Evolutionary conservation across 148 eudicot species (phyloP), one percentile per base, ranked within the genome.

Genomic region (Heliosperma pusillum): DNA sequence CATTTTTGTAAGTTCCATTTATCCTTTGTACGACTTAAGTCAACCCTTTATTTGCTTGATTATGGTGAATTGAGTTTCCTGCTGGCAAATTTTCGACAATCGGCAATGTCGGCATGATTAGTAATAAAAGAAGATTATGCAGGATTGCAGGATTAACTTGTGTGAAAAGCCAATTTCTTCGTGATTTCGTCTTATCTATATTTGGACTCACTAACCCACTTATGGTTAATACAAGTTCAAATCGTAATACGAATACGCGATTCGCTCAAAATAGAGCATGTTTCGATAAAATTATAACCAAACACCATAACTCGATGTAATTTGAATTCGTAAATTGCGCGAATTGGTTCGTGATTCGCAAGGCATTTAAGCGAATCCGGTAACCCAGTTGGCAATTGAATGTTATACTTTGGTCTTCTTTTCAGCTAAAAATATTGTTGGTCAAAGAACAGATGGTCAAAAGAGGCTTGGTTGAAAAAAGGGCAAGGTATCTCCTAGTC

Each of bases 171-270:
- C 62, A 22, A 58, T 20, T 58, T 58, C 1, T 20, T 58, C 27
- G 21, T 7, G 24, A 58, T 20, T 22, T 58, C 0, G 62, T 7
- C 0, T n/a, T n/a, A 20, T 7, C 61, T 24, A 57, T 57, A 57
- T 61, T 61, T 22, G 65, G 65, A 61, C 17, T 22, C 65, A 61
- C 11, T 15, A 61, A 61, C 65, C 65, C 65, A 61, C 17, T n/a
- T n/a, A n/a, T n/a, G n/a, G n/a, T n/a, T n/a, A n/a, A n/a, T n/a
- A n/a, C n/a, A n/a, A n/a, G n/a, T n/a, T n/a, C n/a, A n/a, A n/a
- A n/a, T n/a, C n/a, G n/a, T n/a, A n/a, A n/a, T n/a, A n/a, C n/a
- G n/a, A n/a, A n/a, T n/a, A n/a, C n/a, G n/a, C n/a, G n/a, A n/a
- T n/a, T n/a, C n/a, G n/a, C n/a, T n/a, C n/a, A n/a, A n/a, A n/a